Conservation (phyloP, 306 rosid genomes). For the Citrullus mucosospermus region DNA sequence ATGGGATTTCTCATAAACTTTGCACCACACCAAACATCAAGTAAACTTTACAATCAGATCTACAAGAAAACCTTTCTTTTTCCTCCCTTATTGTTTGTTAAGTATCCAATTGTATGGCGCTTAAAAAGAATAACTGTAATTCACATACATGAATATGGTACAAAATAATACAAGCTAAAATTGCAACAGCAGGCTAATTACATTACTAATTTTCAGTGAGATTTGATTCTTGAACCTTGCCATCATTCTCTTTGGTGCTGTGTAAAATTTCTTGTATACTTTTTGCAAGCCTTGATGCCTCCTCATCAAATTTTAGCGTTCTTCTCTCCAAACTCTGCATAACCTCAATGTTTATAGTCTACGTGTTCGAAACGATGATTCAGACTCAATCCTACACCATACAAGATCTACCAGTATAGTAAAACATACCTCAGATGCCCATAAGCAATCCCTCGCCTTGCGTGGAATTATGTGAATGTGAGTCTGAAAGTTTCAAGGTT, state of each 20-base stretch:
- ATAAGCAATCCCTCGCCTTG: constrained; percentile 58
- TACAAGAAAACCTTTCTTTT: not conserved
- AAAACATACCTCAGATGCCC: constrained; percentile 80
- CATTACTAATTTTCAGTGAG: constrained; percentile 33
- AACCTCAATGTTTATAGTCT: not conserved
- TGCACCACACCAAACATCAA: not conserved
- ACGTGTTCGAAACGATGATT: not conserved
- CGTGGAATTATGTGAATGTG: constrained; percentile 96
- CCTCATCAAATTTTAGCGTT: constrained; percentile 47
- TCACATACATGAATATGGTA: constrained; percentile 1
- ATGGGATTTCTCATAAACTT: not conserved
- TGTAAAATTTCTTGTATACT: constrained; percentile 49
- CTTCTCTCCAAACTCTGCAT: constrained; percentile 59
- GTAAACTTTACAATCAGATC: not conserved
- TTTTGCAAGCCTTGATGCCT: constrained; percentile 51
- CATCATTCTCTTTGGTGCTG: constrained; percentile 16
- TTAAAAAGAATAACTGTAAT: not conserved
- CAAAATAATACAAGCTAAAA: constrained; percentile 2
- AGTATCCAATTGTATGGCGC: not conserved
- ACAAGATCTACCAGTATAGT: not conserved
- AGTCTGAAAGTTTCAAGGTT: constrained; percentile 47
- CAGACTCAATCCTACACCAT: not conserved
- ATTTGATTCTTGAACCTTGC: constrained; percentile 32
- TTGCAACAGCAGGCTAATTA: constrained; percentile 16
- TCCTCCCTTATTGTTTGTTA: not conserved